Percentiles rank a stretch among this genome's conserved stretches.
These are phyloP conservation scores for Macrophomina phaseolina DNA, from an alignment of 2,329 filamentous ascomycete species.

Conservation along the genomic window DNA sequence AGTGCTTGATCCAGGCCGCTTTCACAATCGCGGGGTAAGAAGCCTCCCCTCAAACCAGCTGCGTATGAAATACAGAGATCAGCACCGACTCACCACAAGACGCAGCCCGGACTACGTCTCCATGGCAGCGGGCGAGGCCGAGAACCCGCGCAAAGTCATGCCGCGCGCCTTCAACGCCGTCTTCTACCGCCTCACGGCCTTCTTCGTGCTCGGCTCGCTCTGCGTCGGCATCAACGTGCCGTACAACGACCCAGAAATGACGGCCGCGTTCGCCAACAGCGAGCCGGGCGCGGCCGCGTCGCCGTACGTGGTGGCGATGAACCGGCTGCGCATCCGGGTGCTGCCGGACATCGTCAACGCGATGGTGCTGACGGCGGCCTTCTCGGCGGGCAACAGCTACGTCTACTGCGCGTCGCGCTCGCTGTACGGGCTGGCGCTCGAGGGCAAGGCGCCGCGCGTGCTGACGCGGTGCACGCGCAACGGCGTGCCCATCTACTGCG, in stretches of 20 bases:
- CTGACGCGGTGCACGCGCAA: constrained; percentile 51
- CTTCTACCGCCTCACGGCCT: constrained; percentile 71
- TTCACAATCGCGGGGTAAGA: constrained; percentile 68
- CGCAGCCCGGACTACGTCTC: constrained; percentile 71
- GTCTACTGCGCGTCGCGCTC: constrained; percentile 74
- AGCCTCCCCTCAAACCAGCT: constrained; percentile 42
- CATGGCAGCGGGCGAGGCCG: constrained; percentile 76
- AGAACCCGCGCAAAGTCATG: constrained; percentile 74
- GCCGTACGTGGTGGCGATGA: constrained; percentile 60
- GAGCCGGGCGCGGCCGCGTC: constrained; percentile 66
- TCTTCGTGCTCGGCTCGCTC: constrained; percentile 76
- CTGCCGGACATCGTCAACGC: constrained; percentile 74
- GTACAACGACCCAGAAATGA: constrained; percentile 66
- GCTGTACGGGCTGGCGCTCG: constrained; percentile 67
- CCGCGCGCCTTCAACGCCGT: constrained; percentile 75
- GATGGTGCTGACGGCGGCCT: constrained; percentile 76
- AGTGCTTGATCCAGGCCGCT: constrained; percentile 72
- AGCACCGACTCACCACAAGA: too few relatives aligned
- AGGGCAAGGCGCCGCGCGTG: constrained; percentile 51
- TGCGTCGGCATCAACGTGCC: constrained; percentile 75
- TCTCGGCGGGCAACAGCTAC: constrained; percentile 79
- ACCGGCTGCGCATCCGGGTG: constrained; percentile 51
- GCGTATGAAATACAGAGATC: background rate
- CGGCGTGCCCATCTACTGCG: constrained; percentile 52
- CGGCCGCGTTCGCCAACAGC: constrained; percentile 63